Evolutionary conservation across 1,139 yeast genomes (phyloP).

Genomic region (Saccharomyces hybrid): DNA sequence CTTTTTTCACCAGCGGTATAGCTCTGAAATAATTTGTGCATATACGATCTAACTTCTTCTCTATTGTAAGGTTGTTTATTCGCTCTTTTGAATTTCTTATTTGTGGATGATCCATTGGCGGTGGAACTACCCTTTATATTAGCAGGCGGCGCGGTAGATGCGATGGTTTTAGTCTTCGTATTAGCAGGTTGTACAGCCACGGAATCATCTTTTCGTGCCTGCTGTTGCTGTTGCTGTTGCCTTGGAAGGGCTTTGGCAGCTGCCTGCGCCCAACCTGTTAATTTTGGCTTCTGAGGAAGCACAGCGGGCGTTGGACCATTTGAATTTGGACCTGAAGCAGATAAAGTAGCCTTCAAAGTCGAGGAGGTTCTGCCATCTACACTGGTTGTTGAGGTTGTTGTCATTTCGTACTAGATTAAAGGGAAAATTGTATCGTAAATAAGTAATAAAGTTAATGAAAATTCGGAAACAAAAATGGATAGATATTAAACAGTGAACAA

Average conservation of each 20-base stretch:
- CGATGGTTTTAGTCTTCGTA: not conserved
- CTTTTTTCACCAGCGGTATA: constrained; percentile 8
- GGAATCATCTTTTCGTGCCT: not conserved
- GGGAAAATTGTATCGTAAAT: not conserved
- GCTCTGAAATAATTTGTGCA: constrained; percentile 17
- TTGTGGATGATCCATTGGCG: constrained; percentile 1
- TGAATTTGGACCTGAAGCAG: not conserved
- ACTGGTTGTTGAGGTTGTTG: not conserved
- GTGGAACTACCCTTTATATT: not conserved
- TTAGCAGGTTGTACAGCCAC: not conserved
- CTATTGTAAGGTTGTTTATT: constrained; percentile 23
- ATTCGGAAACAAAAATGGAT: not conserved
- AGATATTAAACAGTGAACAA: not conserved
- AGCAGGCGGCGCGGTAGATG: not conserved
- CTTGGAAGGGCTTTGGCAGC: constrained; percentile 26
- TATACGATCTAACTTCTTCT: constrained; percentile 21
- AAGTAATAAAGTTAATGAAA: not conserved
- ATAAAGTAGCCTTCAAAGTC: not conserved
- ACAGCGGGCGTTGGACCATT: constrained; percentile 7
- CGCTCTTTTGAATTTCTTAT: constrained; percentile 2
- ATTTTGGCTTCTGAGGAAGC: constrained; percentile 15
- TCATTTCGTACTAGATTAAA: not conserved
- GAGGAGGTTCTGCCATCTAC: not conserved
- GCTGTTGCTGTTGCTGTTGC: constrained; percentile 1
- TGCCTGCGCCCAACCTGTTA: constrained; percentile 31